Evolutionary conservation across 1,284 basidiomycete genomes (phyloP).

Genomic region (Trichosporon asahii): DNA sequence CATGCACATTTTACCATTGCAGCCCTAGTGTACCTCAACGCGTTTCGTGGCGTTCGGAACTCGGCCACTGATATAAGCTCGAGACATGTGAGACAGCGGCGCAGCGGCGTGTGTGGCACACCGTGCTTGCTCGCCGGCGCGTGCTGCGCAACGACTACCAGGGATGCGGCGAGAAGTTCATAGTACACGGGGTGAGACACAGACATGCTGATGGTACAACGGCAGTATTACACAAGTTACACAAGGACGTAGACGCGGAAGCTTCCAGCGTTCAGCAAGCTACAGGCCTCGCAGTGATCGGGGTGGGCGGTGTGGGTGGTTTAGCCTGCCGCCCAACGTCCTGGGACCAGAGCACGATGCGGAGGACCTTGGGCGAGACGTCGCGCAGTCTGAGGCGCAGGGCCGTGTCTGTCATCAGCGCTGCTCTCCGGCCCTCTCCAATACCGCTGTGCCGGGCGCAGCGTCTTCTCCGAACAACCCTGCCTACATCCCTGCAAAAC

Average conservation of each 20-base stretch:
- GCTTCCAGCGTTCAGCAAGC: background rate
- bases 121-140: too few species aligned
- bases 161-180: too few species aligned
- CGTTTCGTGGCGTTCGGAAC: background rate
- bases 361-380: background rate
- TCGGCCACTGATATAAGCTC: background rate
- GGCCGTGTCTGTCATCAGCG: background rate
- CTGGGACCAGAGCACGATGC: constrained; percentile 2
- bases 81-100: background rate
- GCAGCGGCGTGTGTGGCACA: background rate
- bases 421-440: background rate
- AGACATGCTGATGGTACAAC: background rate
- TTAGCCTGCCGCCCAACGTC: background rate
- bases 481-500: background rate
- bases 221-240: background rate
- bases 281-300: background rate
- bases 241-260: background rate
- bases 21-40: background rate
- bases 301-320: background rate
- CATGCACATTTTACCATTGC: background rate
- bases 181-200: too few species aligned
- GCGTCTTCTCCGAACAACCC: background rate
- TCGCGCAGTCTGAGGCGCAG: background rate
- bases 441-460: too few species aligned
- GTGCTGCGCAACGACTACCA: background rate